These are phyloP conservation scores for Phellopilus nigrolimitatus DNA, from an alignment of 1,284 basidiomycete species.

Conservation along the genomic window DNA sequence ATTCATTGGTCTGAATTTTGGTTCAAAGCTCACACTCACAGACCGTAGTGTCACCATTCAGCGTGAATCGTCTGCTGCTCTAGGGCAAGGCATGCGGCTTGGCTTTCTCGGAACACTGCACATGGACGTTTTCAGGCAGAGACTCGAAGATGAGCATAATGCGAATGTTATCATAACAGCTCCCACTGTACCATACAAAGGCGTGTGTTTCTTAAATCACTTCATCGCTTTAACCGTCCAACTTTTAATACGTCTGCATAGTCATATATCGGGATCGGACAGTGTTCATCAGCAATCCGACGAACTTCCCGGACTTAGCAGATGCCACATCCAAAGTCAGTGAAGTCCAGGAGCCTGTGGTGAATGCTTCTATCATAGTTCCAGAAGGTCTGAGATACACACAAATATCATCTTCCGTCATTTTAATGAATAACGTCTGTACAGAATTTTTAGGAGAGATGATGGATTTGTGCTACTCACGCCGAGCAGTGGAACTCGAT, in stretches of 20 bases:
- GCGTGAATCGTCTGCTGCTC: slow-evolving; percentile 87
- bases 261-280: slow-evolving; percentile 73
- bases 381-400: slow-evolving; percentile 62
- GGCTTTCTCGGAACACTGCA: slow-evolving; percentile 96
- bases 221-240: no score
- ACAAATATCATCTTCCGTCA: background rate
- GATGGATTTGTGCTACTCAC: slow-evolving; percentile 85
- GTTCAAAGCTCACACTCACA: slow-evolving; percentile 70
- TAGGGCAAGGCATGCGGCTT: slow-evolving; percentile 93
- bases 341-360: slow-evolving; percentile 84
- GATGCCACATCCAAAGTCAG: slow-evolving; percentile 62
- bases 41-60: slow-evolving; percentile 91
- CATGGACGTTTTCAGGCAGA: slow-evolving; percentile 95
- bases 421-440: background rate
- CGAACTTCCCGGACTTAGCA: slow-evolving; percentile 82
- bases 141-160: slow-evolving; percentile 95
- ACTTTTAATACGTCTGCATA: slow-evolving; percentile 29
- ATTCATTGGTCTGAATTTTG: slow-evolving; percentile 13
- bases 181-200: slow-evolving; percentile 89
- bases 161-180: slow-evolving; percentile 88
- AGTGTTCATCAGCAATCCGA: slow-evolving; percentile 81
- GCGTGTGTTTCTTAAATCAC: slow-evolving; percentile 41
- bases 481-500: slow-evolving; percentile 74
- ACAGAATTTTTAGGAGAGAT: slow-evolving; percentile 83
- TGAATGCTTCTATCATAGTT: slow-evolving; percentile 89